Evolutionary conservation across 371 early-diverging fungal genomes (phyloP).

Genomic region (Mucor piriformis): DNA sequence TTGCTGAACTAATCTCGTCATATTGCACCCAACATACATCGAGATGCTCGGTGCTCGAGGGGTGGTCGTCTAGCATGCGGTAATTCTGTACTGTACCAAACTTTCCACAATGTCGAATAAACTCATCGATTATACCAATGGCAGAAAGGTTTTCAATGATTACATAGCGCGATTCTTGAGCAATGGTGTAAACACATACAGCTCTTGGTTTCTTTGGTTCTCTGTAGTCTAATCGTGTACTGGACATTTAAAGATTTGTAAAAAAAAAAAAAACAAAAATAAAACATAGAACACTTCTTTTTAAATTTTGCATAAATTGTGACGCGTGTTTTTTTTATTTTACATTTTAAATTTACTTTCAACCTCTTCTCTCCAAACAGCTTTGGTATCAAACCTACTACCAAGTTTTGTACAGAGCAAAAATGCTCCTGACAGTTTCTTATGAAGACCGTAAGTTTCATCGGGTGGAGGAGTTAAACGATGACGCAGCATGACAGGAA

Average conservation of each 20-base stretch:
- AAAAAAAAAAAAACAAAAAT: constrained; percentile 1
- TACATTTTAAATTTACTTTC: constrained; percentile 18
- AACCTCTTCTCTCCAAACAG: constrained; percentile 64
- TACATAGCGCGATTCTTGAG: constrained; percentile 58
- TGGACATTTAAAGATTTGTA: not conserved
- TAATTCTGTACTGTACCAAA: constrained; percentile 42
- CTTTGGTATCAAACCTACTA: constrained; percentile 72
- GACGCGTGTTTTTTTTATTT: not conserved
- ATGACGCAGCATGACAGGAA: constrained; percentile 94
- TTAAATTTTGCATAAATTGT: not conserved
- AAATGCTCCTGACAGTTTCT: constrained; percentile 94
- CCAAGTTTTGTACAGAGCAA: constrained; percentile 87
- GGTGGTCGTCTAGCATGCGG: constrained; percentile 37
- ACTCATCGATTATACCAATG: constrained; percentile 34
- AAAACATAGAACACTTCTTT: too few species aligned
- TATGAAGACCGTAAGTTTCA: constrained; percentile 93
- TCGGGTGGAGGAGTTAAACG: constrained; percentile 96
- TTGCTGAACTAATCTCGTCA: constrained; percentile 29
- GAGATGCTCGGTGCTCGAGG: constrained; percentile 26
- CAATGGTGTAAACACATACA: constrained; percentile 52
- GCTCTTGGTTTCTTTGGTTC: constrained; percentile 41
- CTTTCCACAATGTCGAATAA: constrained; percentile 31
- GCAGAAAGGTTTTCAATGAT: constrained; percentile 53
- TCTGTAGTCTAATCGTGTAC: constrained; percentile 32
- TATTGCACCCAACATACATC: constrained; percentile 46